Evolutionary conservation across 768 basidiomycete genomes (phyloP), one percentile per base, ranked within the genome.

Genomic region (Phanerochaete carnosa): DNA sequence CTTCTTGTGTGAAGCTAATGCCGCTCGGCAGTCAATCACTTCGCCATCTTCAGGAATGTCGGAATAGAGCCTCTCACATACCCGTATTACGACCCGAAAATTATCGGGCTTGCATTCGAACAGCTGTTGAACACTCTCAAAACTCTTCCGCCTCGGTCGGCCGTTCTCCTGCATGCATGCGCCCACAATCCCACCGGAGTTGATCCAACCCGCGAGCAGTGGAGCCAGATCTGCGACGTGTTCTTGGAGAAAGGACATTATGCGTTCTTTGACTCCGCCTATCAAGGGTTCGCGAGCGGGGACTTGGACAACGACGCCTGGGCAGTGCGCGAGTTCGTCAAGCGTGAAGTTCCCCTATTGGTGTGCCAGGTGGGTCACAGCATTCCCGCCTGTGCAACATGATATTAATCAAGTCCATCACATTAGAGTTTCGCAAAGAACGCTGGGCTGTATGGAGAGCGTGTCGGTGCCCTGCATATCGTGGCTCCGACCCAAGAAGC

Each of bases 101-200:
- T 94, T 16, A 90, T 95, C 67, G 92, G 88, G 13, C 81, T 98
- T 43, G 92, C 95, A 70, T 90, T 87, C 67, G 70, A 76, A 26
- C 90, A 90, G 25, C 83, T 95, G 69, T 73, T 88, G 54, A 73
- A 73, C 16, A 67, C 84, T 12, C 73, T 95, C 65, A 70, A 85
- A 67, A 76, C 70, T 51, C 93, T 93, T 1, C 86, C 90, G 6
- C 74, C 80, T 12, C 84, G 87, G 22, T 95, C 94, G 2, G 88
- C 95, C 58, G 89, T 98, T 75, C 77, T 99, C 63, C 75, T 99
- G 45, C 95, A 98, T 70, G 92, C 89, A 9, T 97, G 95, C 72
- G 95, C 95, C 43, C 95, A 98, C 75, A 98, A 98, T 71, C 95
- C 95, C 8, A 98, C 96, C 1, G 95, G 95, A 2, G 92, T 96